Evolutionary conservation across 345 rosid species (phyloP).

Genomic region (Eucalyptus camaldulensis): DNA sequence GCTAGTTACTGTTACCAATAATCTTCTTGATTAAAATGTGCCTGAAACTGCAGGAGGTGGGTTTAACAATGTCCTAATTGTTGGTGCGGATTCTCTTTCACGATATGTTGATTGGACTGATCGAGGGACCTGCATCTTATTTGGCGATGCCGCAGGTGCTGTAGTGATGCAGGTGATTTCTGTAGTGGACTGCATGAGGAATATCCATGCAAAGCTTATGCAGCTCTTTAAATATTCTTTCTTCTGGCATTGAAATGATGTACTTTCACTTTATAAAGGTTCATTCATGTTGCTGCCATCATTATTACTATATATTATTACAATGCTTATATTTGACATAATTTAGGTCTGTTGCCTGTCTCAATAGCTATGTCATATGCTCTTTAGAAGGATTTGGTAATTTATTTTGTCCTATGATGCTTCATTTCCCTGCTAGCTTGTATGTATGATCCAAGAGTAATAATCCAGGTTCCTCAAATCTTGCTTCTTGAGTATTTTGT

Average conservation of each 20-base stretch:
- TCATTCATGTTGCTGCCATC: not conserved
- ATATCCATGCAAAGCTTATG: not conserved
- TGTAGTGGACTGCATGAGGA: not conserved
- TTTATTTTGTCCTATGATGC: not conserved
- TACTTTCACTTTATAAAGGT: not conserved
- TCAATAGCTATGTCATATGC: not conserved
- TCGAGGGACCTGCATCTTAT: constrained; percentile 84
- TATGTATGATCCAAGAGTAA: not conserved
- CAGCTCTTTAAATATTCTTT: not conserved
- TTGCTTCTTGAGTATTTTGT: not conserved
- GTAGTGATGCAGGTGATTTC: constrained; percentile 74
- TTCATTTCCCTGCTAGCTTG: not conserved
- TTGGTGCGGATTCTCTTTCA: constrained; percentile 88
- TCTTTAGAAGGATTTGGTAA: not conserved
- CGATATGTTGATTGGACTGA: constrained; percentile 95
- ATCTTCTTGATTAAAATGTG: not conserved
- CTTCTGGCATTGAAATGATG: not conserved
- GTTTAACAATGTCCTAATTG: constrained; percentile 73
- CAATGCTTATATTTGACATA: not conserved
- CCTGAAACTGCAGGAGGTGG: constrained; percentile 53
- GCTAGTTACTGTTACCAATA: not conserved
- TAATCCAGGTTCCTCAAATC: not conserved
- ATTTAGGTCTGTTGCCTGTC: not conserved
- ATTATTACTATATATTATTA: not conserved
- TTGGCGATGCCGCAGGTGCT: constrained; percentile 98